Conservation (phyloP, 75 land plant genomes). For the Sequoiadendron giganteum region DNA sequence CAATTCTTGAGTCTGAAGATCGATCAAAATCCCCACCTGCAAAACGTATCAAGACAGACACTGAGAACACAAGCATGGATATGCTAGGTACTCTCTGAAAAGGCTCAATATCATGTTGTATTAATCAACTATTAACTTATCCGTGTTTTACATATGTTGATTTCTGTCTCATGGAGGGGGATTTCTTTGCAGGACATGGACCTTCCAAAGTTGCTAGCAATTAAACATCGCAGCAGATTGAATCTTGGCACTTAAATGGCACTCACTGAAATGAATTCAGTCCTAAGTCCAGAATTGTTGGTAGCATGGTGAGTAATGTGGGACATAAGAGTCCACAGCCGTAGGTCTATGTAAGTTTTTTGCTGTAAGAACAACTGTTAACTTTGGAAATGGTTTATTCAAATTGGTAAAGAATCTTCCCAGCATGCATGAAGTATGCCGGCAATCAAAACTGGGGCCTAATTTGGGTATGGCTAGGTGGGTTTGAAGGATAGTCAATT, state of each 20-base stretch:
- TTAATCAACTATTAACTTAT: background rate
- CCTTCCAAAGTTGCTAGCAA: background rate
- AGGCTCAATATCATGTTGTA: background rate
- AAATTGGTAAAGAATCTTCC: background rate
- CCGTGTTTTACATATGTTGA: background rate
- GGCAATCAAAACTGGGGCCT: background rate
- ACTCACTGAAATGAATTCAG: background rate
- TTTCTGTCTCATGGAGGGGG: background rate
- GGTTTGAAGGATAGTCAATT: background rate
- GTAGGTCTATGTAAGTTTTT: background rate
- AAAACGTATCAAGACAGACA: background rate
- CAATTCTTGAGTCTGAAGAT: background rate
- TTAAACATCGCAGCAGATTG: background rate
- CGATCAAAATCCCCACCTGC: background rate
- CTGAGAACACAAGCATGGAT: background rate
- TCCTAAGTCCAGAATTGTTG: background rate
- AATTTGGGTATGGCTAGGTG: background rate
- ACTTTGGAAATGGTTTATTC: background rate
- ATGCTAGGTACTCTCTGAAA: background rate
- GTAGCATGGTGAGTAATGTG: constrained; percentile 2
- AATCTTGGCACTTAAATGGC: background rate
- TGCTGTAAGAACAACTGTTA: background rate
- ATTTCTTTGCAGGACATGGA: background rate
- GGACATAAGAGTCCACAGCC: background rate
- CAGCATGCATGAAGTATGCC: background rate